Evolutionary conservation across 2,329 filamentous ascomycete genomes (phyloP), one percentile per base, ranked within the genome.

Genomic region (Pestalotiopsis sp.): DNA sequence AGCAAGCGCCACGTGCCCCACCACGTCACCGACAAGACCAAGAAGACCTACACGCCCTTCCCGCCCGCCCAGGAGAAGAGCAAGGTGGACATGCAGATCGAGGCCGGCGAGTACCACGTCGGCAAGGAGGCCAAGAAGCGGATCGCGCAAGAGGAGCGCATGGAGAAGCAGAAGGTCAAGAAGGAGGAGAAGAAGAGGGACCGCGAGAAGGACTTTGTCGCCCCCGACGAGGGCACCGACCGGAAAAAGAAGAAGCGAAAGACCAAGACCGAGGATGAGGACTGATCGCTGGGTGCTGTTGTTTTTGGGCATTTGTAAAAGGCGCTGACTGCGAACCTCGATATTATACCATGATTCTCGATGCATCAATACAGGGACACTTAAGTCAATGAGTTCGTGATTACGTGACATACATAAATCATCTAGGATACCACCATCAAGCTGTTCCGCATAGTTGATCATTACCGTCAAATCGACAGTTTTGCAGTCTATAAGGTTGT

Each of bases 81-180:
- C 89, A 99, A 98, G 89, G 89, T 99, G 75, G 96, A 99, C 82
- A 83, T 94, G 81, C 95, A 99, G 87, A 97, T 99, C 84, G 96
- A 99, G 86, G 95, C 90, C 75, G 95, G 96, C 83, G 95, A 98
- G 83, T 99, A 97, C 84, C 98, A 98, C 81, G 82, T 99, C 78
- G 91, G 91, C 78, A 97, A 97, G 85, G 90, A 95, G 77, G 95
- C 94, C 70, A 97, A 97, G 86, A 93, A 97, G 77, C 87, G 95
- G 70, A 92, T 91, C 67, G 90, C 86, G 61, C 91, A 92, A 81
- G 92, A 95, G 78, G 92, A 93, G 77, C 86, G 94, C 73, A 88
- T 93, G 77, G 94, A 97, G 80, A 91, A 92, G 81, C 95, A 97
- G 83, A 92, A 90, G 81, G 86, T 90, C 81, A 95, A 95, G 85